phyloP scores from a whole-genome alignment of 768 basidiomycete species.

The Psilocybe cubensis region DNA sequence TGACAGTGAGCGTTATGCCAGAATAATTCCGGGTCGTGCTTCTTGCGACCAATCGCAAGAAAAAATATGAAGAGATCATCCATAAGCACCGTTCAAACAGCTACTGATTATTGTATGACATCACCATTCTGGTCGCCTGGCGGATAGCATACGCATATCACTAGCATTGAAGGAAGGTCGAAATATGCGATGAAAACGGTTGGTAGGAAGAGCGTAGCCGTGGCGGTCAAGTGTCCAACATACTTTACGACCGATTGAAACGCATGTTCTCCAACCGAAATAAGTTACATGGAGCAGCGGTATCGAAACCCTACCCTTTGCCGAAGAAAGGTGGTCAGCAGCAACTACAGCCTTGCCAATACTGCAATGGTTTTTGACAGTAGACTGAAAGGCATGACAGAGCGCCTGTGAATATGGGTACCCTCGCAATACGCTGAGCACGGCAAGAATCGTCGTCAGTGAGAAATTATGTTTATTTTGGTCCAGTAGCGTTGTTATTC shows the following conservation, averaged over 20 bases:
- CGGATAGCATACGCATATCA: background rate
- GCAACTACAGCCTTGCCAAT: background rate
- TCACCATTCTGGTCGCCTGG: background rate
- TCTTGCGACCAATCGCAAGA: background rate
- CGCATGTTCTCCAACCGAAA: no score
- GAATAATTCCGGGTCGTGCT: background rate
- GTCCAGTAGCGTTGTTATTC: background rate
- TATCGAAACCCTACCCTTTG: no score
- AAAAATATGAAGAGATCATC: background rate
- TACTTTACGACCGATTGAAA: no score
- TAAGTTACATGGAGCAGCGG: no score
- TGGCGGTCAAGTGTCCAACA: no score
- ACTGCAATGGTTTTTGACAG: background rate
- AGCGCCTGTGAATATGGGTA: background rate
- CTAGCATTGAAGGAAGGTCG: background rate
- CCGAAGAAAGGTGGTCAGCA: no score
- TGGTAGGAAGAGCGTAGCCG: background rate
- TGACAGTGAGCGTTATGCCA: background rate
- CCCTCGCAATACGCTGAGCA: background rate
- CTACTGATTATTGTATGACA: background rate
- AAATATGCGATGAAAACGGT: background rate
- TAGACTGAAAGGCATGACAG: background rate
- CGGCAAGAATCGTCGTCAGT: background rate
- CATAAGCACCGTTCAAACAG: background rate
- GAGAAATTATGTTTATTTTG: conserved; percentile 4